Conservation (phyloP, 345 rosid species). For the Brassica cretica region DNA sequence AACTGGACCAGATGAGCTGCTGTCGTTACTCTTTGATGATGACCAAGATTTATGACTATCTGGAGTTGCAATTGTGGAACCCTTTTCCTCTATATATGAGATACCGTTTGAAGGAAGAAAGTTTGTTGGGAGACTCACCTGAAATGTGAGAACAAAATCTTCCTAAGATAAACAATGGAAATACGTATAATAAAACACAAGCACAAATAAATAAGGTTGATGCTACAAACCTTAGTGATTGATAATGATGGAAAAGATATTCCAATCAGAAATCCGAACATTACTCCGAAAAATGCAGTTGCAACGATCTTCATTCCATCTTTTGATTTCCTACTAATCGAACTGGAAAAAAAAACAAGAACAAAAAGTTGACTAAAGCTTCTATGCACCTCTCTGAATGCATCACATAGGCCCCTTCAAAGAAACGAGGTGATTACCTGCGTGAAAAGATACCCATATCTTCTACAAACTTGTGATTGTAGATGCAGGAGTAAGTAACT, state of each 20-base stretch:
- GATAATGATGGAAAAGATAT: constrained; percentile 71
- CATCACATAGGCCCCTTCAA: not conserved
- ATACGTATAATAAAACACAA: constrained; percentile 1
- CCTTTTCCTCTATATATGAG: constrained; percentile 48
- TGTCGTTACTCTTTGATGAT: constrained; percentile 40
- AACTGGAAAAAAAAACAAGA: constrained; percentile 42
- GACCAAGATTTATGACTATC: constrained; percentile 42
- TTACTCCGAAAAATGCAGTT: constrained; percentile 65
- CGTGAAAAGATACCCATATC: constrained; percentile 61
- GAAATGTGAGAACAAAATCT: constrained; percentile 21
- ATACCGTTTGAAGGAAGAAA: constrained; percentile 54
- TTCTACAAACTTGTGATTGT: constrained; percentile 23
- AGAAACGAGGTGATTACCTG: constrained; percentile 51
- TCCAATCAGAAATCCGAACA: constrained; percentile 78
- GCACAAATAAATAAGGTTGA: not conserved
- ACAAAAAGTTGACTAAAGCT: constrained; percentile 18
- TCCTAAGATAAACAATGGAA: not conserved
- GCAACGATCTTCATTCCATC: constrained; percentile 74
- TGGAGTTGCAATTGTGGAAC: constrained; percentile 45
- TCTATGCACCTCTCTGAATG: not conserved
- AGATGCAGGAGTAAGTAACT: constrained; percentile 7
- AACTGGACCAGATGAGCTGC: constrained; percentile 36
- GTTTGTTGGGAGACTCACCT: constrained; percentile 66
- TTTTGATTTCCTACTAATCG: constrained; percentile 56
- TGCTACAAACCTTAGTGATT: constrained; percentile 61